Percentiles rank a stretch among this genome's conserved stretches.
Conservation (phyloP, 106 monocot genomes). For the Xerophyta viscosa region DNA sequence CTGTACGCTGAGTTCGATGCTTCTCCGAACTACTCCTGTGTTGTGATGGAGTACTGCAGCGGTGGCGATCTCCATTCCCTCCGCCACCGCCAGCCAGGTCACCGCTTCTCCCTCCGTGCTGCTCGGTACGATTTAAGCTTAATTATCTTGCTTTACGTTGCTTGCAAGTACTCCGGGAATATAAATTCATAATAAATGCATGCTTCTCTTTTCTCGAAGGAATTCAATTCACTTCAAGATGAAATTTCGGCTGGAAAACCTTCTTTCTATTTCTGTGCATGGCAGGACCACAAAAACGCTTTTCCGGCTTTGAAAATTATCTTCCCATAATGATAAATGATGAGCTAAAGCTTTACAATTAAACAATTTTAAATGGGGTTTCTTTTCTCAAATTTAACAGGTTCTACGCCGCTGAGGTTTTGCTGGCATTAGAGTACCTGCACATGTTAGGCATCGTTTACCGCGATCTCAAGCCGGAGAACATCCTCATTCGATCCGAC, state of each 20-base stretch:
- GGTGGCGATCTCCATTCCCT: slow-evolving; percentile 90
- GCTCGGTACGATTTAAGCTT: slow-evolving; percentile 24
- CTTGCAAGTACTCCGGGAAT: not conserved
- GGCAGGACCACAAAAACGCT: no score
- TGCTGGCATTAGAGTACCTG: slow-evolving; percentile 84
- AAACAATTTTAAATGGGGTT: no score
- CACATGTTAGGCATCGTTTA: slow-evolving; percentile 91
- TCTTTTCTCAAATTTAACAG: no score
- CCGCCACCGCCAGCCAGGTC: slow-evolving; percentile 61
- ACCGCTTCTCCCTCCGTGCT: slow-evolving; percentile 50
- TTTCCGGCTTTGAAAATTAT: no score
- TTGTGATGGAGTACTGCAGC: slow-evolving; percentile 90
- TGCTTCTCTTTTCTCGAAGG: no score
- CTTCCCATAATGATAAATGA: no score
- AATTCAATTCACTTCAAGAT: no score
- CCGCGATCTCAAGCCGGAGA: slow-evolving; percentile 95
- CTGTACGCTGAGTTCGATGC: slow-evolving; percentile 86
- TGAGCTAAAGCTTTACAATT: no score
- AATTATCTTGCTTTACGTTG: no score
- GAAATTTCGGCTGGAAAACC: no score
- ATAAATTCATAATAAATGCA: not conserved
- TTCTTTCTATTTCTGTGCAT: no score
- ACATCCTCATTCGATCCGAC: slow-evolving; percentile 77
- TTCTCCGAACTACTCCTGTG: slow-evolving; percentile 45
- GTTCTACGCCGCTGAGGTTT: slow-evolving; percentile 85